Percentiles rank a stretch among this genome's conserved stretches.
Conservation (phyloP, 129 eudicot genomes). For the Ambrosia trifida region DNA sequence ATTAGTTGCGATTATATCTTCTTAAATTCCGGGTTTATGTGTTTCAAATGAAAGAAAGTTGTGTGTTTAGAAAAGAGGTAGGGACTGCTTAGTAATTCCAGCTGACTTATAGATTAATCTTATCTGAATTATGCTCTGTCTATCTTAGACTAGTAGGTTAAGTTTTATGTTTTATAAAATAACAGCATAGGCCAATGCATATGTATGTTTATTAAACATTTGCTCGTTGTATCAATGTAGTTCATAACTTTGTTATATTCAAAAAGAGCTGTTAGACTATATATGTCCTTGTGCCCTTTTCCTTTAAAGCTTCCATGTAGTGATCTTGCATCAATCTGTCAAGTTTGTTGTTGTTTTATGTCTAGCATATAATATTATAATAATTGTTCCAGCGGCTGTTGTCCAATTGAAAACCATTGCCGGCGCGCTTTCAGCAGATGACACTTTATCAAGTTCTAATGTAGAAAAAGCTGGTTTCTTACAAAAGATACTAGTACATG, state of each 20-base stretch:
- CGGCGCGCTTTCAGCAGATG: conserved; percentile 73
- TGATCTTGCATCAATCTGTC: conserved; percentile 25
- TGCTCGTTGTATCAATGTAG: conserved; percentile 9
- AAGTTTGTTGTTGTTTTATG: background rate
- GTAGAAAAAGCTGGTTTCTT: conserved; percentile 56
- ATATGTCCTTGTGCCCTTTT: conserved; percentile 10
- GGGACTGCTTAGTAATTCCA: conserved; percentile 14
- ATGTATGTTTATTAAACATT: background rate
- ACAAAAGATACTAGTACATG: conserved; percentile 73
- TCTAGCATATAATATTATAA: conserved; percentile 16
- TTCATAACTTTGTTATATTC: background rate
- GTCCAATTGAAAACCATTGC: conserved; percentile 87
- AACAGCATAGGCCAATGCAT: background rate
- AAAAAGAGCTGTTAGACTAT: background rate
- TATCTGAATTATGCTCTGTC: conserved; percentile 12
- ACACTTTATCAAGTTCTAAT: conserved; percentile 48
- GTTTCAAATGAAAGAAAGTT: conserved; percentile 3
- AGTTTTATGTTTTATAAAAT: background rate
- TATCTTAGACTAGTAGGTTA: conserved; percentile 3
- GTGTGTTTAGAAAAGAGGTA: conserved; percentile 14
- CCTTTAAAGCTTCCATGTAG: background rate
- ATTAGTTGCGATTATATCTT: background rate
- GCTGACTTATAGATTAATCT: conserved; percentile 12
- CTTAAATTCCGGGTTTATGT: background rate
- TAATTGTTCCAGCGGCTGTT: conserved; percentile 73